These are phyloP conservation scores for Pezicula radicicola DNA, from an alignment of 2,329 filamentous ascomycete genomes.

Conservation along the genomic window DNA sequence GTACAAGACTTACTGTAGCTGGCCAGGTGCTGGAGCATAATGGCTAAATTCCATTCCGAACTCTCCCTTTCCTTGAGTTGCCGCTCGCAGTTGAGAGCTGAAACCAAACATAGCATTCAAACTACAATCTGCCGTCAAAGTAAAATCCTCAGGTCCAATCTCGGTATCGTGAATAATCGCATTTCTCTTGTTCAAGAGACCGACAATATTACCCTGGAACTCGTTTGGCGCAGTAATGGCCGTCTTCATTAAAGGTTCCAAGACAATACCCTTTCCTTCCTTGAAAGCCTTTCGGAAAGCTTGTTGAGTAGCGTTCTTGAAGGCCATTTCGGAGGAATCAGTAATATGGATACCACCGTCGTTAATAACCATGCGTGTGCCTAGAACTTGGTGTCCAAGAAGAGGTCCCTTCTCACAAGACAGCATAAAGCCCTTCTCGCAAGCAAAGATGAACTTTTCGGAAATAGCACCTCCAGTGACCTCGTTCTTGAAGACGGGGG, in stretches of 20 bases:
- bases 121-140: constrained; percentile 85
- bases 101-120: constrained; percentile 99
- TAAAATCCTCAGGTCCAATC: constrained; percentile 91
- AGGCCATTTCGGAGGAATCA: constrained; percentile 94
- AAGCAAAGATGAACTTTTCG: constrained; percentile 93
- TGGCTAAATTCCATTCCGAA: constrained; percentile 99
- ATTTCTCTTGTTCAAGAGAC: constrained; percentile 93
- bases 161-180: constrained; percentile 95
- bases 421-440: constrained; percentile 88
- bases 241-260: constrained; percentile 98
- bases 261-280: constrained; percentile 74
- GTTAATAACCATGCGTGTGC: constrained; percentile 86
- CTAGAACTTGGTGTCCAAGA: constrained; percentile 89
- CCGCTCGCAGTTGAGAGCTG: constrained; percentile 82
- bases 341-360: constrained; percentile 97
- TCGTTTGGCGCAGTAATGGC: constrained; percentile 93
- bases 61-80: constrained; percentile 97
- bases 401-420: constrained; percentile 85
- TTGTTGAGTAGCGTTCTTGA: constrained; percentile 91
- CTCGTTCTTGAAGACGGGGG: constrained; percentile 80
- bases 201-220: constrained; percentile 95
- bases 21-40: constrained; percentile 81
- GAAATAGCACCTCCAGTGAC: constrained; percentile 88
- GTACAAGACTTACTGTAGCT: constrained; percentile 72
- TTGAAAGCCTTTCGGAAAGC: constrained; percentile 94